Evolutionary conservation across 352 stramenopile genomes (phyloP).

Genomic region (Phytophthora kernoviae): DNA sequence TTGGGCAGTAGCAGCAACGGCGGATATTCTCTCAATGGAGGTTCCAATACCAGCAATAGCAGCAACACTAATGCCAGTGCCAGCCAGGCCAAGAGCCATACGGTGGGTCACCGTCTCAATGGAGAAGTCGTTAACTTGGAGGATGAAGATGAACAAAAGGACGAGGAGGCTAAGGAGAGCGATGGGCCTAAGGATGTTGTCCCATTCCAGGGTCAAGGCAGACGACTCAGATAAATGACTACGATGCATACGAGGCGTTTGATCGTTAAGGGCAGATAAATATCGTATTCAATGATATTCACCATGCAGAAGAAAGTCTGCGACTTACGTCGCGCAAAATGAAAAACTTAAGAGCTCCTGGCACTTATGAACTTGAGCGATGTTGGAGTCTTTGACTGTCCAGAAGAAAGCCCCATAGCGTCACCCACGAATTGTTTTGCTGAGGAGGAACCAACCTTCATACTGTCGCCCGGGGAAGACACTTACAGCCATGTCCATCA

Average conservation of each 20-base stretch:
- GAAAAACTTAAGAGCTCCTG: too few relatives aligned
- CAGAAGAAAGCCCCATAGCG: too few relatives aligned
- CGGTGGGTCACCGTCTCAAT: conserved; percentile 33
- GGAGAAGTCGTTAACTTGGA: conserved; percentile 27
- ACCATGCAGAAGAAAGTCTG: not conserved
- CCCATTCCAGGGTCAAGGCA: conserved; percentile 74
- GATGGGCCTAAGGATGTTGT: conserved; percentile 38
- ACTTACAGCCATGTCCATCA: too few relatives aligned
- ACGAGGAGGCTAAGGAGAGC: conserved; percentile 32
- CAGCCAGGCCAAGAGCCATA: conserved; percentile 13
- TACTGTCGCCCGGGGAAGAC: too few relatives aligned
- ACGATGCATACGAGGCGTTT: not conserved
- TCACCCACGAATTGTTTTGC: too few relatives aligned
- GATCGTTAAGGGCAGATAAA: not conserved
- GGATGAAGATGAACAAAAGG: conserved; percentile 52
- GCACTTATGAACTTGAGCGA: too few relatives aligned
- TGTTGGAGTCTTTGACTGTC: too few relatives aligned
- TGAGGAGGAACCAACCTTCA: too few relatives aligned
- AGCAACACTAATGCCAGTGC: not conserved
- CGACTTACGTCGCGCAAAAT: too few relatives aligned
- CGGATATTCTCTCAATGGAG: conserved; percentile 21
- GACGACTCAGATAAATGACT: conserved; percentile 51
- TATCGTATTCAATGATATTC: not conserved
- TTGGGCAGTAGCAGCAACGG: conserved; percentile 34
- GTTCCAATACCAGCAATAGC: conserved; percentile 9